Evolutionary conservation across 495 filamentous ascomycete genomes (phyloP).

Genomic region (Neurospora africana): DNA sequence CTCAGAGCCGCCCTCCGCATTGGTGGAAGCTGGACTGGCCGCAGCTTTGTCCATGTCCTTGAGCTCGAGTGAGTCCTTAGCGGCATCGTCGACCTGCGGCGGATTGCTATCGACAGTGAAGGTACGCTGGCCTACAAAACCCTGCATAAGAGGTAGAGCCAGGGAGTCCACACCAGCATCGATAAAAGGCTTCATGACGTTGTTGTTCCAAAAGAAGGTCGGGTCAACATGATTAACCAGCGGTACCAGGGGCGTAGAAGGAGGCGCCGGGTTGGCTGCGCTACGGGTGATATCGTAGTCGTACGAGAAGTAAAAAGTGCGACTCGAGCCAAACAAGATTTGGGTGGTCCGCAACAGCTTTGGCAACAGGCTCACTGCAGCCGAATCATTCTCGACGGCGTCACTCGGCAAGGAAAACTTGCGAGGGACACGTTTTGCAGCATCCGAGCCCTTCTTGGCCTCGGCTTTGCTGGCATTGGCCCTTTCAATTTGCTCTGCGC

Average conservation of each 20-base stretch:
- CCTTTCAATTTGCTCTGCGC: constrained; percentile 17
- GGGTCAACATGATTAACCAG: constrained; percentile 66
- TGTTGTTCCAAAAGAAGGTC: constrained; percentile 81
- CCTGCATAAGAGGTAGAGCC: constrained; percentile 80
- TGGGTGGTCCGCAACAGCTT: constrained; percentile 76
- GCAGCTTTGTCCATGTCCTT: constrained; percentile 16
- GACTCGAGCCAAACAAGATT: constrained; percentile 63
- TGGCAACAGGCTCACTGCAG: constrained; percentile 51
- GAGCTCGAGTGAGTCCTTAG: constrained; percentile 33
- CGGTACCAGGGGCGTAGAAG: constrained; percentile 38
- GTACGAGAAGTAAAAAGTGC: constrained; percentile 87
- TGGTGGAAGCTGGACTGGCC: constrained; percentile 9
- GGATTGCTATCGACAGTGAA: constrained; percentile 53
- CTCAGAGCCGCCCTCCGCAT: constrained; percentile 10
- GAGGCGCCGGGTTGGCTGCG: constrained; percentile 31
- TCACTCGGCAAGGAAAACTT: constrained; percentile 18
- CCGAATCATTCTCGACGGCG: constrained; percentile 20
- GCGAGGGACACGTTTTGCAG: constrained; percentile 9
- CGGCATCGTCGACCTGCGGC: constrained; percentile 30
- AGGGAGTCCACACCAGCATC: constrained; percentile 54
- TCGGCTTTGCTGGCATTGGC: constrained; percentile 1
- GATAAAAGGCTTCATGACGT: constrained; percentile 65
- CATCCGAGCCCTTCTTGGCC: constrained; percentile 5
- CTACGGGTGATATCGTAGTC: constrained; percentile 78
- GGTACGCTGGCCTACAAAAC: constrained; percentile 80